Evolutionary conservation across 768 basidiomycete species (phyloP), one percentile per base, ranked within the genome.

Genomic region (Lactifluus volemus): DNA sequence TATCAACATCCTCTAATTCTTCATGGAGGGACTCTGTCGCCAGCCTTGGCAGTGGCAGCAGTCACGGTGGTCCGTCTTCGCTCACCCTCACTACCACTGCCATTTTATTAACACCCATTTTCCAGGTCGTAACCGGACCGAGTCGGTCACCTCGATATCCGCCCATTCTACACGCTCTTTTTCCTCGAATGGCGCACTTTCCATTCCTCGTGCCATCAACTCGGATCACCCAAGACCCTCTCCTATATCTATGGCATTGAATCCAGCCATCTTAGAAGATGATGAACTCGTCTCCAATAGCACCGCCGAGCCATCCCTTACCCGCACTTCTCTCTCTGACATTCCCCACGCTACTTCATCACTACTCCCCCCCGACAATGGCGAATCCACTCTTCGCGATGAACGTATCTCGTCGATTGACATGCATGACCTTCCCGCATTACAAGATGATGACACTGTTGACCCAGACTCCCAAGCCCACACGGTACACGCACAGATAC

Each of bases 371-470:
- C 51, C 34, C 21, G 7, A 36, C 9, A 21, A 36, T n/a, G 51
- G 45, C n/a, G 66, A 65, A 34, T 29, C 25, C 7, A 3, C 54
- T 48, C 45, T 57, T n/a, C 60, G 59, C 45, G 60, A 67, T 56
- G 70, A 69, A 53, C 70, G 71, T 7, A 63, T 72, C 34, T 68
- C 73, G 11, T 71, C 70, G 4, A 67, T 71, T 34, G 67, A 71
- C 48, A 68, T 72, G 64, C 67, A 65, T 32, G 73, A 74, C 55
- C 62, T 72, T 4, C 71, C 71, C 19, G 66, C 68, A 2, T 54
- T 67, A 10, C 63, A 66, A 2, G 72, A 72, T 2, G 71, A 73
- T 30, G 69, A 70, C 19, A 49, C 50, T 3, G 51, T 64, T 25
- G 59, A 60, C 54, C 44, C 32, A n/a, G 49, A 58, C 12, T 34